Percentiles rank a stretch among this genome's conserved stretches.
phyloP scores from a whole-genome alignment of 306 rosid species.

The Vachellia collinsii region DNA sequence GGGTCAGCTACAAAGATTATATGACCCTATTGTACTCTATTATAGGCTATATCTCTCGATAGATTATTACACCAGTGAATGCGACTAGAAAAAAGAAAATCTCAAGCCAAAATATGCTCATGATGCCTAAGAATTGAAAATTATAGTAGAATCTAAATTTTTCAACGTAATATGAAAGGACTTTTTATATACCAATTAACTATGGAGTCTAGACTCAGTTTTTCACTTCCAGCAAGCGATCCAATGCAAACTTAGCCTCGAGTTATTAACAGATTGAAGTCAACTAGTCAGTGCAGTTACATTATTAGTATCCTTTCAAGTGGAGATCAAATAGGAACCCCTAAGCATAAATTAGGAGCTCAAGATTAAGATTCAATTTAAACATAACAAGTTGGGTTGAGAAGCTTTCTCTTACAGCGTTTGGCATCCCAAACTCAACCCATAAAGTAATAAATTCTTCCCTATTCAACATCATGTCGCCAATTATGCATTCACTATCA shows the following conservation, averaged over 20 bases:
- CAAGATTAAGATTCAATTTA: neutral
- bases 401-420: neutral
- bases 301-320: neutral
- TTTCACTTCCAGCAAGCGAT: constrained; percentile 4
- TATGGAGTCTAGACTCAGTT: neutral
- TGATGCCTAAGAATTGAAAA: neutral
- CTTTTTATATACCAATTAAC: neutral
- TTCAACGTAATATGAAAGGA: neutral
- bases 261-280: constrained; percentile 2
- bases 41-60: no score
- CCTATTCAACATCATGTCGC: neutral
- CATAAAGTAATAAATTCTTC: neutral
- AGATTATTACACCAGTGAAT: neutral
- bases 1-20: no score
- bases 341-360: neutral
- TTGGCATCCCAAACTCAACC: neutral
- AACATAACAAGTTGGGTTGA: neutral
- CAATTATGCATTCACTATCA: neutral
- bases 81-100: neutral
- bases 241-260: neutral
- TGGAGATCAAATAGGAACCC: neutral
- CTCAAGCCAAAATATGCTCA: neutral
- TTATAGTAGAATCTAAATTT: neutral
- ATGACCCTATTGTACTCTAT: no score
- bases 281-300: neutral